Evolutionary conservation across 192 early-diverging fungal genomes (phyloP), one percentile per base, ranked within the genome.

Genomic region (Gonapodya sp.): DNA sequence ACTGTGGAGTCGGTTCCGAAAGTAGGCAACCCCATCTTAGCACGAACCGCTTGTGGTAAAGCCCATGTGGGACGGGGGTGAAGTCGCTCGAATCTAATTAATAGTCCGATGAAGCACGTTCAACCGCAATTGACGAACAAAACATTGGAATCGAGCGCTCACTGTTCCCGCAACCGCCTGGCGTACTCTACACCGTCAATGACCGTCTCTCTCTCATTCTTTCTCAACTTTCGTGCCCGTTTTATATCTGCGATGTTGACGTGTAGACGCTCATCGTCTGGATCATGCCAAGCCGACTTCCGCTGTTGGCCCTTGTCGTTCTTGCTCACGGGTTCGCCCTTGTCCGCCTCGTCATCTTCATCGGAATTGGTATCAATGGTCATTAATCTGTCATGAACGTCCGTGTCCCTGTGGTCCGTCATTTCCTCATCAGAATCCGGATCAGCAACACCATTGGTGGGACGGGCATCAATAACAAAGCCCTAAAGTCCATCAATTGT

Each of bases 21-120:
- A 24, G 46, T 64, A 24, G 46, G 46, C 8, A 64, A 24, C 46
- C 46, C 46, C 8, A 64, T 8, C 46, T 64, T 64, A 24, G 46
- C 46, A 64, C 46, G 46, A 81, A 85, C 86, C 2, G 90, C 87
- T 32, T 89, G 89, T n/a, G 85, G 81, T n/a, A 80, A 82, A 0
- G 96, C 95, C 97, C 96, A 98, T 74, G 88, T 88, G 0, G 96
- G 96, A 0, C 87, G 90, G 18, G 95, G 95, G 81, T 97, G 87
- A 31, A 97, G 90, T 82, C 93, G 93, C 78, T 93, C 87, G 85
- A 93, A 94, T 78, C 90, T 92, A 37, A 74, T 64, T 64, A 64
- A 24, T 64, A 64, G 8, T 24, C 8, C 30, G 78, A 32, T 32
- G 33, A 31, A 75, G 75, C 33, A 79, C 73, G 79, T 2, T 73